Percentiles rank a stretch among this genome's conserved stretches.
Evolutionary conservation across 306 rosid species (phyloP).

Genomic region (Biancaea sappan): DNA sequence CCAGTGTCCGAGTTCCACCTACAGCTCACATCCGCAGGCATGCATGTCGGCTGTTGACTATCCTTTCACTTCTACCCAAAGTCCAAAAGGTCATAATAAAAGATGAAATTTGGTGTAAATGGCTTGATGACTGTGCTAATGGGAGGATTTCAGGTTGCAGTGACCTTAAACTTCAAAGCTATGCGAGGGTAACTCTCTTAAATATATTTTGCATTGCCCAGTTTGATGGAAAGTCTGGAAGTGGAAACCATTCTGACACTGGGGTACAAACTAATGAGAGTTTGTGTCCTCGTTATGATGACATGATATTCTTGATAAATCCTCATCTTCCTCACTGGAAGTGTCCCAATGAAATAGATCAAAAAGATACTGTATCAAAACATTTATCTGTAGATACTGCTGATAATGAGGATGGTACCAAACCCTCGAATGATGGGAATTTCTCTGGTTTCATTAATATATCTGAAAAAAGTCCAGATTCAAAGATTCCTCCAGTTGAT

Average conservation of each 20-base stretch:
- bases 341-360: constrained; percentile 48
- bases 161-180: constrained; percentile 85
- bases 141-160: constrained; percentile 88
- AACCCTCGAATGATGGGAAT: constrained; percentile 41
- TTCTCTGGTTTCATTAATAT: constrained; percentile 42
- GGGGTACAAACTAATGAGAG: constrained; percentile 44
- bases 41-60: constrained; percentile 86
- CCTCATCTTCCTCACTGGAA: constrained; percentile 92
- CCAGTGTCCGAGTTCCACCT: constrained; percentile 89
- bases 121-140: constrained; percentile 94
- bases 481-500: constrained; percentile 61
- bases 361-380: constrained; percentile 35
- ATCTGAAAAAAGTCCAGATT: constrained; percentile 36
- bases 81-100: constrained; percentile 69
- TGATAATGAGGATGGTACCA: constrained; percentile 42
- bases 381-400: constrained; percentile 38
- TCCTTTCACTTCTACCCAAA: constrained; percentile 78
- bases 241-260: constrained; percentile 42
- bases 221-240: constrained; percentile 41
- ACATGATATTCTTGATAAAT: constrained; percentile 77
- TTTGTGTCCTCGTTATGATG: constrained; percentile 73
- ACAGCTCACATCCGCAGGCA: constrained; percentile 93
- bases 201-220: constrained; percentile 63
- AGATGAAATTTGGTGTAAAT: constrained; percentile 71
- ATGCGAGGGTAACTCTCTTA: constrained; percentile 79